These are phyloP conservation scores for Aspergillus heteromorphus DNA, from an alignment of 495 filamentous ascomycete genomes.

Conservation along the genomic window DNA sequence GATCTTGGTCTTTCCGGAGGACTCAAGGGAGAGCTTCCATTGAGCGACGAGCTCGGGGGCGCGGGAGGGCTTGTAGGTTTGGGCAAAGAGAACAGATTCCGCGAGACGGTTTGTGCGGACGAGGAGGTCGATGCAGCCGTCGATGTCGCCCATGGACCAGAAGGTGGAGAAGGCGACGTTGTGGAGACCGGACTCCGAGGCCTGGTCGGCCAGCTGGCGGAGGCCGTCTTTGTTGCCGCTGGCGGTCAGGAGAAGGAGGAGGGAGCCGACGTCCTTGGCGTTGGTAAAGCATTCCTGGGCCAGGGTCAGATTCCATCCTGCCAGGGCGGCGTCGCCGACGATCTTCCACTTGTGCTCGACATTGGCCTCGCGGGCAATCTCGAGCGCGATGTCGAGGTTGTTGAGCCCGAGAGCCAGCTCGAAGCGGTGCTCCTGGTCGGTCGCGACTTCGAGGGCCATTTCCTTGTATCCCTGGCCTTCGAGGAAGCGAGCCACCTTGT, in stretches of 20 bases:
- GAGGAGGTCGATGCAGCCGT: conserved; percentile 76
- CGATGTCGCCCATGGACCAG: conserved; percentile 80
- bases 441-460: conserved; percentile 89
- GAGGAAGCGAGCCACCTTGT: conserved; percentile 95
- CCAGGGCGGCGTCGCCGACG: conserved; percentile 84
- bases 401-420: conserved; percentile 82
- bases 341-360: conserved; percentile 97
- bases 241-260: conserved; percentile 81
- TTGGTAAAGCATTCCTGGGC: conserved; percentile 89
- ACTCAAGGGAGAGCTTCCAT: conserved; percentile 81
- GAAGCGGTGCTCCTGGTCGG: conserved; percentile 94
- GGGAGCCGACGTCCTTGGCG: conserved; percentile 82
- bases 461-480: conserved; percentile 98
- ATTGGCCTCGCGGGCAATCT: conserved; percentile 76
- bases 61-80: conserved; percentile 88
- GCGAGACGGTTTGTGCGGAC: conserved; percentile 69
- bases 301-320: conserved; percentile 78
- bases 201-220: conserved; percentile 61
- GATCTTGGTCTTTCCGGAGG: conserved; percentile 74
- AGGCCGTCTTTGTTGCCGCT: conserved; percentile 73
- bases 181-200: conserved; percentile 69
- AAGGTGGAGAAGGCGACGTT: conserved; percentile 89
- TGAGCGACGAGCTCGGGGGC: conserved; percentile 58
- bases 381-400: conserved; percentile 75
- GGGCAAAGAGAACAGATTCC: conserved; percentile 84